Evolutionary conservation across 1,284 basidiomycete species (phyloP), one percentile per base, ranked within the genome.

Genomic region (Ceratobasidium sp.): DNA sequence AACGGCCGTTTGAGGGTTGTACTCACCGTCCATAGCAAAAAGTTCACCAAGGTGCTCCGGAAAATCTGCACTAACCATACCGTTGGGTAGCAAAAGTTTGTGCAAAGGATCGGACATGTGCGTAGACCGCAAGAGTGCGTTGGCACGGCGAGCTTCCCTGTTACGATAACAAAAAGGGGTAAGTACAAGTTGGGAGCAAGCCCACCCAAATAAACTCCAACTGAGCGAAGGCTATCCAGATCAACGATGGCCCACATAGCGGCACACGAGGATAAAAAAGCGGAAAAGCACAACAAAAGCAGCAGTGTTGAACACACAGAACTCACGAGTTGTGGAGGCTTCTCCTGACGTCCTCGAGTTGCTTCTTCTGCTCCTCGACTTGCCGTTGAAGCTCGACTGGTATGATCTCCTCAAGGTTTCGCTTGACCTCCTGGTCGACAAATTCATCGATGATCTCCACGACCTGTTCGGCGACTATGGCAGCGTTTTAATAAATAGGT

Each of bases 141-240:
- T 77, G 11, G 72, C 73, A 14, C 76, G 71, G 22, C 76, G 71
- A 14, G 76, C 75, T 54, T 77, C 76, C 22, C 76, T 77, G 59
- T 27, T 37, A 29, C 8, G 39, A 46, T 31, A 54, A 46, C 9
- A n/a, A 31, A 31, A 14, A 5, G 7, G 9, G 8, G 34, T 24
- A 29, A 61, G 58, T 37, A 37, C 8, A 34, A 13, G 54, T 56
- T 11, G 11, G 5, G 24, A 6, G 37, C 22, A 13, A 9, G 41
- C 19, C 7, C 19, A 22, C 6, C 48, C 19, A 22, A 22, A 22
- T 31, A 41, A 63, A 62, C 13, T 14, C 11, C 11, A 22, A 7
- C 19, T 34, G 37, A 41, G 39, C 24, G 37, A 43, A 73, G 48
- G 14, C 19, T 49, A 49, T 49, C 48, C 9, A 49, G 19, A 49